Evolutionary conservation across 2,329 filamentous ascomycete species (phyloP), one percentile per base, ranked within the genome.

Genomic region (Pestalotiopsis sp.): DNA sequence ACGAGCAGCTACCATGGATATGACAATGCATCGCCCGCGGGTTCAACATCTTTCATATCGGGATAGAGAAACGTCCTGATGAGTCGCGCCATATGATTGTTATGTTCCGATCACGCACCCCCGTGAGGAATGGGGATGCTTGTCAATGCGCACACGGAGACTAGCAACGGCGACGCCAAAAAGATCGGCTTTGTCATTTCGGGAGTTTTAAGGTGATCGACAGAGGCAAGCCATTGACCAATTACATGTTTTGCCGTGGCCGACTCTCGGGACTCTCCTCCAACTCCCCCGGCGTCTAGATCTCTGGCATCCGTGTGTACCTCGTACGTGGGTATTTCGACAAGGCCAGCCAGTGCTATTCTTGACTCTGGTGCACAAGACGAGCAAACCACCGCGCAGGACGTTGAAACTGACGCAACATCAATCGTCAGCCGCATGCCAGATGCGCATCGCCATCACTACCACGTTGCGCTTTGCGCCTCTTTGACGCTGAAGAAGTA

Each of bases 211-310:
- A 36, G 41, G 17, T 65, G 63, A 65, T 65, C 63, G 72, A 72
- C 70, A 74, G 75, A 76, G 76, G 73, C 70, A 69, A 74, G 72
- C 73, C 74, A 76, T 77, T 77, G 76, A 69, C 76, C 76, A 78
- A 77, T 78, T 71, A 71, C 69, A 64, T 74, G 73, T 70, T 74
- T 68, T 76, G 69, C 74, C 75, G 75, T 72, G 25, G 14, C 63
- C 65, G 71, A 74, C 72, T 71, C 69, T 72, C 71, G 69, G 70
- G 69, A 72, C 72, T 36, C 59, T 62, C 59, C 67, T 74, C 74
- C 57, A 27, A 64, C 11, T 49, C n/a, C n/a, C 38, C 62, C 62
- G 62, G 23, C 27, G 38, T 36, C 36, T 36, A 38, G 20, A 45
- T 27, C 27, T 59, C 25, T 7, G 45, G 45, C 17, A 4, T 52